Percentiles rank a stretch among this genome's conserved stretches.
phyloP scores from a whole-genome alignment of 106 monocot species.

The Dioscorea zingiberensis region DNA sequence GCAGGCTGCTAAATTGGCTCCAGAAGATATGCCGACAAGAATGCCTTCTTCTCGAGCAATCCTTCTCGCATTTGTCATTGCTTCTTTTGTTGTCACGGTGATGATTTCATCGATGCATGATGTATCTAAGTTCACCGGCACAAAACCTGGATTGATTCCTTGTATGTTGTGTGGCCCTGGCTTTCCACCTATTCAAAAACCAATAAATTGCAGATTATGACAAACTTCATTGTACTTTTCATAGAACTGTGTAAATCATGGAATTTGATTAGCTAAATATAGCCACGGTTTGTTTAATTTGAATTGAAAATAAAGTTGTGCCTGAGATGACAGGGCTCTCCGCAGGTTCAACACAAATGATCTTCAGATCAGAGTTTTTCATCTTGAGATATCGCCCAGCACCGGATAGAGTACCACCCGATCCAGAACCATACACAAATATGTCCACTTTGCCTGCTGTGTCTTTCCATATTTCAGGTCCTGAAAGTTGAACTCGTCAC shows the following conservation, averaged over 20 bases:
- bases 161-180: conserved; percentile 70
- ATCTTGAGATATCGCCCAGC: conserved; percentile 64
- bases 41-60: conserved; percentile 79
- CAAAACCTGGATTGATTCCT: conserved; percentile 62
- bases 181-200: conserved; percentile 35
- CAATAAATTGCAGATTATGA: no score
- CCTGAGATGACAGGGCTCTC: conserved; percentile 87
- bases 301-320: background rate
- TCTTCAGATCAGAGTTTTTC: conserved; percentile 65
- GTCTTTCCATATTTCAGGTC: conserved; percentile 93
- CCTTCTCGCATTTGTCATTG: conserved; percentile 61
- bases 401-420: conserved; percentile 76
- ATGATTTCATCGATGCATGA: conserved; percentile 60
- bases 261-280: no score
- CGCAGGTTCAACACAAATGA: conserved; percentile 78
- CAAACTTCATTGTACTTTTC: no score
- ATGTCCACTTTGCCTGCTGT: conserved; percentile 90
- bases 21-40: conserved; percentile 86
- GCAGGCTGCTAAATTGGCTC: conserved; percentile 72
- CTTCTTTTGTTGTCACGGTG: conserved; percentile 56
- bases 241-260: no score
- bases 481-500: conserved; percentile 20
- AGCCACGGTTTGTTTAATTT: no score
- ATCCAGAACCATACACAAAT: conserved; percentile 62
- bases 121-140: conserved; percentile 49